Percentiles rank a stretch among this genome's conserved stretches.
phyloP scores from a whole-genome alignment of 176 grass and related monocot genomes.

The Oryza rufipogon region DNA sequence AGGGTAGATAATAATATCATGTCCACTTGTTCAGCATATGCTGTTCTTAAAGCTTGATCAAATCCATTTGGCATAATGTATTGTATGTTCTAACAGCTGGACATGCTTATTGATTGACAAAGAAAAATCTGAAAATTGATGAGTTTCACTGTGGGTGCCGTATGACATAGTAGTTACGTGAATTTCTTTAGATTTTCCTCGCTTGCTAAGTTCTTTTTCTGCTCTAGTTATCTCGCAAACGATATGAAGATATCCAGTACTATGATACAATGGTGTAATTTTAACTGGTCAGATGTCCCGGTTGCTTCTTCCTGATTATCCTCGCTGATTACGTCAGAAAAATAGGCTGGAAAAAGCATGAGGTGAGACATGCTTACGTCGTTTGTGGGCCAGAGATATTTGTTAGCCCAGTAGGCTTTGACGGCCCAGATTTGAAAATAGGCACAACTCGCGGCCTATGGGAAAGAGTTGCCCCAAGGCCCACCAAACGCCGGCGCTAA shows the following conservation, averaged over 20 bases:
- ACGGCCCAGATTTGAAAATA: background rate
- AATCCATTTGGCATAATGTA: background rate
- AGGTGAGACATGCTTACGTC: too few relatives aligned
- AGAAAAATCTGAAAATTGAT: background rate
- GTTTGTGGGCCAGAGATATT: background rate
- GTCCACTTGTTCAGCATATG: background rate
- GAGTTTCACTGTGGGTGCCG: background rate
- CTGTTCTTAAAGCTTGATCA: background rate
- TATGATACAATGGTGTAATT: too few relatives aligned
- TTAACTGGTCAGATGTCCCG: too few relatives aligned
- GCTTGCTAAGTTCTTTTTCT: too few relatives aligned
- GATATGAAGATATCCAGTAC: too few relatives aligned
- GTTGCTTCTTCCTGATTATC: too few relatives aligned
- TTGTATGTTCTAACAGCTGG: background rate
- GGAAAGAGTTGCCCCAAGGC: too few relatives aligned
- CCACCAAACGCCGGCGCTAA: background rate
- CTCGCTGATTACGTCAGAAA: too few relatives aligned
- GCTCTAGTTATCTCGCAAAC: too few relatives aligned
- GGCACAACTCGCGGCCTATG: too few relatives aligned
- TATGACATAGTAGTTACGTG: background rate
- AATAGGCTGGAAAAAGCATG: too few relatives aligned
- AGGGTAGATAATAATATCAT: background rate
- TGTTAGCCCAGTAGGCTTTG: background rate
- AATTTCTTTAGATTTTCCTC: background rate
- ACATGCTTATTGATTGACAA: background rate